Evolutionary conservation across 352 stramenopile species (phyloP).

Genomic region (Globisporangium sylvaticum): DNA sequence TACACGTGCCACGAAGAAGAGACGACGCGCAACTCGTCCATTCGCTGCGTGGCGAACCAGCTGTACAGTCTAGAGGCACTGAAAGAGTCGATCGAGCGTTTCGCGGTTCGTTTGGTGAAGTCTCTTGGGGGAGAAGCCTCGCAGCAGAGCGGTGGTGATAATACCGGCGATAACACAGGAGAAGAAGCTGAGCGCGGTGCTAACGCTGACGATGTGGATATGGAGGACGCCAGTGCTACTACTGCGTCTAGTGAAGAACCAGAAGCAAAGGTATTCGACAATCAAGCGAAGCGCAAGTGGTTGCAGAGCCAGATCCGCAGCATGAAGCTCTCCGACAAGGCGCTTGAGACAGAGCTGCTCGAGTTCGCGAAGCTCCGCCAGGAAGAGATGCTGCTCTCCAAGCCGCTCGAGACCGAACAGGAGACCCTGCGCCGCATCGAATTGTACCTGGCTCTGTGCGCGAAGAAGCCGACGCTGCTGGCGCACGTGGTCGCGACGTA

Average conservation of each 20-base stretch:
- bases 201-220: slow-evolving; percentile 8
- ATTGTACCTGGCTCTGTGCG: slow-evolving; percentile 66
- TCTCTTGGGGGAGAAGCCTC: slow-evolving; percentile 33
- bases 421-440: slow-evolving; percentile 71
- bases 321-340: slow-evolving; percentile 9
- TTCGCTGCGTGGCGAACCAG: slow-evolving; percentile 78
- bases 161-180: no score
- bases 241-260: not conserved
- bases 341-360: slow-evolving; percentile 27
- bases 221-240: not conserved
- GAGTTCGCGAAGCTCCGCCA: slow-evolving; percentile 41
- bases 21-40: slow-evolving; percentile 59
- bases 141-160: not conserved
- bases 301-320: slow-evolving; percentile 25
- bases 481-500: slow-evolving; percentile 59
- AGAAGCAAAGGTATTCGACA: not conserved
- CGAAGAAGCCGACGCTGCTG: slow-evolving; percentile 68
- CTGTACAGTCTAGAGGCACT: slow-evolving; percentile 54
- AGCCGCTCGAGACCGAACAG: slow-evolving; percentile 35
- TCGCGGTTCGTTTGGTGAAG: slow-evolving; percentile 54
- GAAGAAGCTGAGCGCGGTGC: no score
- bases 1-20: slow-evolving; percentile 69
- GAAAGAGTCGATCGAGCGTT: slow-evolving; percentile 56
- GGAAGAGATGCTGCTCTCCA: slow-evolving; percentile 31
- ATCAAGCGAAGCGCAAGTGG: slow-evolving; percentile 13